A percentile compares a stretch with the other conserved stretches of the same genome.
These are phyloP conservation scores for Penicillium psychrofluorescens DNA, from an alignment of 495 filamentous ascomycete species.

Conservation along the genomic window DNA sequence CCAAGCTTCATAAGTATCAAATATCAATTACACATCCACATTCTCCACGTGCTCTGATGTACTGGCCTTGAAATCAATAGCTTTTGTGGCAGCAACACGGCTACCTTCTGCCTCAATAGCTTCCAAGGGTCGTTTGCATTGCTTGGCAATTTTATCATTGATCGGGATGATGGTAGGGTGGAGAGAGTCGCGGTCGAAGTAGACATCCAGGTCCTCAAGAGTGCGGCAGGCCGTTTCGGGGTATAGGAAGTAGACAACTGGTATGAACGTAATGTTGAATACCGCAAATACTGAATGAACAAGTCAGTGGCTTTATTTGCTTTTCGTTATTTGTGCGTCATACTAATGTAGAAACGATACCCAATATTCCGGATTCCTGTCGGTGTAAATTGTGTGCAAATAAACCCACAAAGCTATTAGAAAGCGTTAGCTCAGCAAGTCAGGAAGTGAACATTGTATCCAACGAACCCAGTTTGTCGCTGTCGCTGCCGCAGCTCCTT, in stretches of 20 bases:
- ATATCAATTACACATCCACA: background rate
- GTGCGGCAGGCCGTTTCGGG: conserved; percentile 14
- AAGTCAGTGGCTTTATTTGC: background rate
- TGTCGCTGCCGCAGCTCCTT: conserved; percentile 35
- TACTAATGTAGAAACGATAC: conserved; percentile 48
- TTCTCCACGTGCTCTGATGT: conserved; percentile 1
- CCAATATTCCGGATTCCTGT: conserved; percentile 37
- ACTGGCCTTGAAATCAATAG: background rate
- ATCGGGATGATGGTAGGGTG: conserved; percentile 22
- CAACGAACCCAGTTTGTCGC: conserved; percentile 8
- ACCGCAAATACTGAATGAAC: conserved; percentile 18
- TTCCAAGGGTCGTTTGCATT: conserved; percentile 5
- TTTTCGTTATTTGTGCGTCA: conserved; percentile 14
- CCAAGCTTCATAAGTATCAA: no score
- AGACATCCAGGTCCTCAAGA: conserved; percentile 27
- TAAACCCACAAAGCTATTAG: conserved; percentile 18
- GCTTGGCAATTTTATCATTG: conserved; percentile 17
- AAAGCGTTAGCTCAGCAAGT: background rate
- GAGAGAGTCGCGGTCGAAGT: conserved; percentile 27
- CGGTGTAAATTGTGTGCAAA: conserved; percentile 47
- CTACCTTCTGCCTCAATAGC: conserved; percentile 8
- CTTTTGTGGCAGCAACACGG: conserved; percentile 1
- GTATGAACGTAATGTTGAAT: conserved; percentile 3
- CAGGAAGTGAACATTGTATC: background rate
- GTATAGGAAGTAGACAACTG: conserved; percentile 7